These are phyloP conservation scores for Oryza coarctata DNA, from an alignment of 176 grass and related monocot species.

Conservation along the genomic window DNA sequence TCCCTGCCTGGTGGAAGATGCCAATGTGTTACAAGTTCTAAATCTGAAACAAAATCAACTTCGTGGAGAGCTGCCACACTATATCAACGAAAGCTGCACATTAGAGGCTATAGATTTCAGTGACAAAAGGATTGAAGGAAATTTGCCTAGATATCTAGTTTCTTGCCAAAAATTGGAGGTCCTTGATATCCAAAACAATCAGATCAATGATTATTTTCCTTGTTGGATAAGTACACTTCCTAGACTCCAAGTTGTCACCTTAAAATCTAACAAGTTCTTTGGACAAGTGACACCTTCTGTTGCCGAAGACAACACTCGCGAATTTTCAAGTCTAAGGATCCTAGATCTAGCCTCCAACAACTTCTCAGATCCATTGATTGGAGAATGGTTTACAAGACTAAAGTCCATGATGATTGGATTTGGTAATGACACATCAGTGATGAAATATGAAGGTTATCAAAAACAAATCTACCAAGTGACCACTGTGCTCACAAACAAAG, in stretches of 20 bases:
- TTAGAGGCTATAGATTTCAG: conserved; percentile 17
- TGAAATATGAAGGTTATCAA: not conserved
- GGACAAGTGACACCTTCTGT: not conserved
- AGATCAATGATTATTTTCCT: conserved; percentile 5
- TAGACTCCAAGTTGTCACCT: conserved; percentile 17
- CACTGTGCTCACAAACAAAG: conserved; percentile 11
- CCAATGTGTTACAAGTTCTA: not conserved
- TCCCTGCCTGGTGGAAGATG: conserved; percentile 15
- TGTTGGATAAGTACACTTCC: conserved; percentile 23
- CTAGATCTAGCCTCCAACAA: conserved; percentile 43
- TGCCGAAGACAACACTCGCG: not conserved
- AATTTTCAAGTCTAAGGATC: not conserved
- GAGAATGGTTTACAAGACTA: conserved; percentile 4
- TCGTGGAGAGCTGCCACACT: not conserved
- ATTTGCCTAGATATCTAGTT: not conserved
- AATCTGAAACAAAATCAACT: conserved; percentile 4
- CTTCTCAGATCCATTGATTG: conserved; percentile 24
- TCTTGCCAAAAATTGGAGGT: not conserved
- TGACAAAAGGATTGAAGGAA: not conserved
- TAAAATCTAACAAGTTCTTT: conserved; percentile 14
- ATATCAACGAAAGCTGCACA: not conserved
- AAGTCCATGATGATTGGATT: not conserved
- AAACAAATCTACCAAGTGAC: not conserved
- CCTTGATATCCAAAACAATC: conserved; percentile 22
- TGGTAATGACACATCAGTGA: not conserved